Evolutionary conservation across 768 basidiomycete genomes (phyloP), one percentile per base, ranked within the genome.

Genomic region (Amanita rimosa): DNA sequence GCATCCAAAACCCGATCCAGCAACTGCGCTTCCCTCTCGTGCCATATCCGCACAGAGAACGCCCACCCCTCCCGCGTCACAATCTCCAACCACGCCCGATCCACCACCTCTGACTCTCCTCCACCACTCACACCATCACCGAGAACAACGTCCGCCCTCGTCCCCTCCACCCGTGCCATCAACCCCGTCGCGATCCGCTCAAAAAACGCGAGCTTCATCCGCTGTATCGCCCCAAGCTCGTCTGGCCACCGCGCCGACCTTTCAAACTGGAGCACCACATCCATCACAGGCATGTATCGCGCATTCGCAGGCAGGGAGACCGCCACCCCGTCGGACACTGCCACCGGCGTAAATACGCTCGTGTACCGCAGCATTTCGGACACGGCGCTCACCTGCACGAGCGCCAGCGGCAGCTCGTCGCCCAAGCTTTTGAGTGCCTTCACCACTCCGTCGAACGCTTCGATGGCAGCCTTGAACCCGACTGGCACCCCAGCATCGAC

Each of bases 231-330:
- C 14, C 71, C 74, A 3, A 98, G 73, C 54, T 98, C 92, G 58
- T 98, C 94, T 0, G 96, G 95, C 96, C 96, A 99, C 53, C 78
- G 78, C 0, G 84, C 81, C 0, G 92, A 95, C 53, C 84, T 86
- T 61, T 98, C 95, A 57, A 97, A 96, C 62, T 94, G 86, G 27
- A 98, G 64, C 19, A 92, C 62, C 42, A 92, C 67, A 11, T 85
- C 77, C 54, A 92, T 85, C 2, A 77, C 72, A 0, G 83, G 76
- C 10, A 83, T 60, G 59, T 83, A 85, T 8, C 78, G 75, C 8
- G 85, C 78, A 46, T 77, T 77, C 1, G 65, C 57, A 0, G 83
- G 81, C 4, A 87, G 64, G 2, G 67, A 62, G 4, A 74, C 60
- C 5, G 72, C 69, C 16, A 80, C 64, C 4, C 76, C 72, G 1